phyloP scores from a whole-genome alignment of 768 basidiomycete genomes.

The Pseudohyphozyma bogoriensis region DNA sequence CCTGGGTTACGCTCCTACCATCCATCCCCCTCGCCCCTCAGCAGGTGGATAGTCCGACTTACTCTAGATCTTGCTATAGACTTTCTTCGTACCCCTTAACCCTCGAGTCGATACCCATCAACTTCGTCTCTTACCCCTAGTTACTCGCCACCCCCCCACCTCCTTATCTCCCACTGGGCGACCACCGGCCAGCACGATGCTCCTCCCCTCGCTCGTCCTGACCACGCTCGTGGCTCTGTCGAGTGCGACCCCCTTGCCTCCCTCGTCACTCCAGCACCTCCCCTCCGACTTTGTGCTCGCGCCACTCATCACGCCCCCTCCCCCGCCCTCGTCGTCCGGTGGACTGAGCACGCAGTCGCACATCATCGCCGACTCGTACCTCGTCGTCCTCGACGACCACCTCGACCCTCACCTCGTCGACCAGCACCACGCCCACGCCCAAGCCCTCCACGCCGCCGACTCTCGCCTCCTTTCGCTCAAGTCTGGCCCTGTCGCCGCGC shows the following conservation, averaged over 20 bases:
- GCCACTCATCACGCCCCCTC: slow-evolving; percentile 31
- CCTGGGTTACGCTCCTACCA: no score
- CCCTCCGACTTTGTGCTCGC: slow-evolving; percentile 25
- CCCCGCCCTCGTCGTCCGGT: slow-evolving; percentile 2
- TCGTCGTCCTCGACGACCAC: slow-evolving; percentile 74
- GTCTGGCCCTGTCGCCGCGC: slow-evolving; percentile 41
- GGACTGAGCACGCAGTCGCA: slow-evolving; percentile 10
- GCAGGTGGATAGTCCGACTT: no score
- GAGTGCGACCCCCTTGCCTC: slow-evolving; percentile 32
- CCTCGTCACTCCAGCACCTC: slow-evolving; percentile 4
- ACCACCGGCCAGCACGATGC: no score
- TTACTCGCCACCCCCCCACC: no score
- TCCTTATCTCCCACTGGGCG: no score
- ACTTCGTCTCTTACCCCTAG: no score
- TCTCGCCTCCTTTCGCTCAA: slow-evolving; percentile 35
- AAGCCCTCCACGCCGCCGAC: slow-evolving; percentile 59
- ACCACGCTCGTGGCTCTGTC: no score
- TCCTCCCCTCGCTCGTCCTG: no score
- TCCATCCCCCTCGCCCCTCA: no score
- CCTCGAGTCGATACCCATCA: no score
- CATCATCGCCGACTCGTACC: slow-evolving; percentile 78
- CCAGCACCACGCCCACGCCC: slow-evolving; percentile 60
- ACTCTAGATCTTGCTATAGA: no score
- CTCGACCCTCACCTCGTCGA: slow-evolving; percentile 44
- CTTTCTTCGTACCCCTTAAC: no score